phyloP scores from a whole-genome alignment of 139 green algal species.

The Ettlia oleoabundans region DNA sequence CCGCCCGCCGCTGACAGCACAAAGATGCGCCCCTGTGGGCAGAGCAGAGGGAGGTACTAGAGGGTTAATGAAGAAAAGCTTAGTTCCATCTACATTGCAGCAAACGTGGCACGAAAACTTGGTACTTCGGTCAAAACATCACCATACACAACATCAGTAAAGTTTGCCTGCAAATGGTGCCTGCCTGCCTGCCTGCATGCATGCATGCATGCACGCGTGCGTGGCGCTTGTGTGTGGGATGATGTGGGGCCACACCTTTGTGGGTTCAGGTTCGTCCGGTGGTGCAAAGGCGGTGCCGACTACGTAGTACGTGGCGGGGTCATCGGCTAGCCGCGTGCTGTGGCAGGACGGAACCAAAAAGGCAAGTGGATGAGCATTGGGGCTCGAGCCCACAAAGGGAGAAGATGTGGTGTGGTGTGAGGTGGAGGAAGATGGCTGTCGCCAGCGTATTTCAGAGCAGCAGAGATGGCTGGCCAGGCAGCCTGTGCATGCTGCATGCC shows the following conservation, averaged over 20 bases:
- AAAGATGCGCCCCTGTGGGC: slow-evolving; percentile 73
- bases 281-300: slow-evolving; percentile 84
- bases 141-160: too few species aligned
- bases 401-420: too few species aligned
- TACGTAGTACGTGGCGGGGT: slow-evolving; percentile 72
- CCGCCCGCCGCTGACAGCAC: slow-evolving; percentile 63
- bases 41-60: background rate
- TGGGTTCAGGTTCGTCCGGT: slow-evolving; percentile 86
- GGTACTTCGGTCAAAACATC: too few species aligned
- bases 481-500: too few species aligned
- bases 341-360: slow-evolving; percentile 31
- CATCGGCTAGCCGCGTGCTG: slow-evolving; percentile 53
- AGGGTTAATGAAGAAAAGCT: background rate
- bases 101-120: too few species aligned
- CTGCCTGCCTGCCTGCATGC: background rate
- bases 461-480: too few species aligned
- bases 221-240: background rate
- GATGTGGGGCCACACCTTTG: slow-evolving; percentile 57
- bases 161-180: too few species aligned
- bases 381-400: too few species aligned
- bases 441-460: too few species aligned
- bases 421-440: too few species aligned
- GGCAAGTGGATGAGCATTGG: background rate
- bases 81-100: too few species aligned
- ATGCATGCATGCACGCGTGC: background rate